Evolutionary conservation across 1,139 yeast genomes (phyloP).

Genomic region (Scheffersomyces cryptocercus): DNA sequence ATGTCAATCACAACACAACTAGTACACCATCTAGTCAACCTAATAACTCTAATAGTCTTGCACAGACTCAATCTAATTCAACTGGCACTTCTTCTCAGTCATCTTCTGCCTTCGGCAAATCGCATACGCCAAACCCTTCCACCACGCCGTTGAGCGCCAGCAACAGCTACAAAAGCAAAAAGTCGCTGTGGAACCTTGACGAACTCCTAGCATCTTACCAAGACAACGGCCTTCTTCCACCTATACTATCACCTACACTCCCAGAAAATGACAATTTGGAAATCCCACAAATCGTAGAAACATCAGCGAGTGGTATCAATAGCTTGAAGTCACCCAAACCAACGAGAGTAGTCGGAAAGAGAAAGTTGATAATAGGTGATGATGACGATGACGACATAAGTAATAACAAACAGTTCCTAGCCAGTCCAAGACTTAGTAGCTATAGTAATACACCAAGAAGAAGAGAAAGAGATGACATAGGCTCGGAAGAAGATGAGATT

Average conservation of each 20-base stretch:
- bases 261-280: constrained; percentile 20
- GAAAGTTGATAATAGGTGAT: neutral
- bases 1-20: neutral
- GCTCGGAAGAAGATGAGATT: constrained; percentile 19
- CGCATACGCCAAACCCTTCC: neutral
- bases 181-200: constrained; percentile 40
- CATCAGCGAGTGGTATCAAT: neutral
- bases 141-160: constrained; percentile 1
- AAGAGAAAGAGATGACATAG: constrained; percentile 13
- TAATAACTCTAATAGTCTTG: too few species aligned
- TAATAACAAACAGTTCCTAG: neutral
- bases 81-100: too few species aligned
- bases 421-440: neutral
- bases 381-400: constrained; percentile 5
- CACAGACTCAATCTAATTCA: too few species aligned
- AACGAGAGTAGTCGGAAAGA: neutral
- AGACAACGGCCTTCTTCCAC: constrained; percentile 38
- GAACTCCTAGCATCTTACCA: constrained; percentile 39
- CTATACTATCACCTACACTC: constrained; percentile 43
- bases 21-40: too few species aligned
- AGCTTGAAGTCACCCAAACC: constrained; percentile 1
- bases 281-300: neutral
- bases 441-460: neutral
- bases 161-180: constrained; percentile 7
- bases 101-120: too few species aligned